Evolutionary conservation across 768 basidiomycete species (phyloP).

Genomic region (Serendipita sp.): DNA sequence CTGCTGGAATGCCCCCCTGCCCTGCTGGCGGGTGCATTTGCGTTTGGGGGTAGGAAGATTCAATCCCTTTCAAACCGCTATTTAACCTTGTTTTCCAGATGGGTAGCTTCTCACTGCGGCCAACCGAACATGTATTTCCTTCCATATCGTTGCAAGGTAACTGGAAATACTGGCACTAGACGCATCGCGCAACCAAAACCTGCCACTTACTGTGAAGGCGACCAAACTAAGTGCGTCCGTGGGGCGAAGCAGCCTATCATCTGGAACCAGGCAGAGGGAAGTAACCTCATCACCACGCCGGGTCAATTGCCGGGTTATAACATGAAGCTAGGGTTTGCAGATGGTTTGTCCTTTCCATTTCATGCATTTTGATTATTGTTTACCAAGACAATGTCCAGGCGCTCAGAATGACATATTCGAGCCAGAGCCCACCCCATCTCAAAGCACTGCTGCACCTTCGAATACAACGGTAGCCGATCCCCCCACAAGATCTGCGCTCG

Average conservation of each 20-base stretch:
- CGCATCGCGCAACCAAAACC: neutral
- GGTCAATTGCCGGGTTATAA: slow-evolving; percentile 9
- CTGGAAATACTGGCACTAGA: neutral
- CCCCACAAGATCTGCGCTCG: neutral
- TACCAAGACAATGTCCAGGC: neutral
- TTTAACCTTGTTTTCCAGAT: neutral
- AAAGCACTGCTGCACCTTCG: neutral
- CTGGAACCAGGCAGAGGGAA: slow-evolving; percentile 10
- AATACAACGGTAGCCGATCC: neutral
- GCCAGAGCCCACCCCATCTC: neutral
- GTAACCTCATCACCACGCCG: slow-evolving; percentile 5
- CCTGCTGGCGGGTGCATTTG: slow-evolving; percentile 9
- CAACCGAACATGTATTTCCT: slow-evolving; percentile 10
- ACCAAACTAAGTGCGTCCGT: neutral
- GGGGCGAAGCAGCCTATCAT: slow-evolving; percentile 10
- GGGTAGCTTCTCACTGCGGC: slow-evolving; percentile 7
- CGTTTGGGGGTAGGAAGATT: neutral
- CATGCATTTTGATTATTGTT: neutral
- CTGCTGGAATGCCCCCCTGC: slow-evolving; percentile 6
- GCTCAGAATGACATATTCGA: neutral
- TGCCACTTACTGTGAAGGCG: slow-evolving; percentile 10
- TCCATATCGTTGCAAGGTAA: slow-evolving; percentile 9
- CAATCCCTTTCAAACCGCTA: neutral
- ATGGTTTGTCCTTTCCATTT: neutral
- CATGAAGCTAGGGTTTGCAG: slow-evolving; percentile 7